Evolutionary conservation across 2,329 filamentous ascomycete species (phyloP), one percentile per base, ranked within the genome.

Genomic region (Akanthomyces lecanii): DNA sequence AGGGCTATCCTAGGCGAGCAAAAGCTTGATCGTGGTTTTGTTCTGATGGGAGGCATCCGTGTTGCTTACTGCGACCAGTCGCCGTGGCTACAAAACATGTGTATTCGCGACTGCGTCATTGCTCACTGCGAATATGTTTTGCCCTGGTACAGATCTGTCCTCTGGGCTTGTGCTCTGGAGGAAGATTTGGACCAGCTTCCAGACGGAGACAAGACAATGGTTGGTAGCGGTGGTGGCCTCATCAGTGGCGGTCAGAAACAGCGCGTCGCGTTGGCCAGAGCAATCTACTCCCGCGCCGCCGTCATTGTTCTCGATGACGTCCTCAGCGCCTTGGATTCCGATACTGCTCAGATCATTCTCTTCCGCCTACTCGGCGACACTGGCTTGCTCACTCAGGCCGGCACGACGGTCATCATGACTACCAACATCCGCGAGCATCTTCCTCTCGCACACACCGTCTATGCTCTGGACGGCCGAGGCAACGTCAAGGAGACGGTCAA

Each of bases 221-320:
- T 61, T 33, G 63, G 63, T 33, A 69, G 65, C 47, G 62, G 66
- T n/a, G 65, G 64, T 36, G 23, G 66, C 28, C 64, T 67, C 23
- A 50, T 69, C 51, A 66, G 67, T 63, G 65, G 65, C 23, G 65
- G 71, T 40, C 64, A 72, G 58, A 63, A 69, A 16, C 70, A 71
- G 36, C 67, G 70, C 18, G 65, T 72, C 38, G 50, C 56, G 3
- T 81, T 97, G 58, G 93, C 93, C 45, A 84, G 93, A 73, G 93
- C 93, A 47, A 91, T 97, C 3, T 97, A 97, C 72, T 91, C 93
- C 61, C 86, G 92, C 68, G 90, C 92, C 16, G 92, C 96, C 73
- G 84, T 97, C 57, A 96, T 96, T 70, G 79, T 97, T 18, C 81
- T 97, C 8, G 93, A 97, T 70, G 93, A 97, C 73, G 25, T 58